Evolutionary conservation across 1,139 yeast species (phyloP), one percentile per base, ranked within the genome.

Genomic region (Yamadazyma diddensiae): DNA sequence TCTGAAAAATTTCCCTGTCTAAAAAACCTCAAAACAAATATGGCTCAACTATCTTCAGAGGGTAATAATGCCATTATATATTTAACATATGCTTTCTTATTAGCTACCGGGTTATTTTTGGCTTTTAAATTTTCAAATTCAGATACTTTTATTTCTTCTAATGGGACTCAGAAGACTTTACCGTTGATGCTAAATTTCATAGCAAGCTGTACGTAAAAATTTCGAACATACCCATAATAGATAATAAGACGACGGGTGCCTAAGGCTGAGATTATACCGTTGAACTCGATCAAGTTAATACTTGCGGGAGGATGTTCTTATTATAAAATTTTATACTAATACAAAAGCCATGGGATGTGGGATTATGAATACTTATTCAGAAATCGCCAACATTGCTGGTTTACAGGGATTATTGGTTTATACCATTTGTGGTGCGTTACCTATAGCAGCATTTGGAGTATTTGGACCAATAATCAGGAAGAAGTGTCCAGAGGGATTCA

Each of bases 311-410:
- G 81, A 82, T 65, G 59, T 43, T 45, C 42, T 43, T 36, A 35
- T 38, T 39, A 39, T 44, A 38, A 47, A 6, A 5, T 45, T 42
- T 43, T n/a, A 23, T 43, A 39, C 43, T 46, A 39, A 44, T 37
- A 12, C n/a, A 31, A 10, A 52, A 83, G 94, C 88, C 34, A 73
- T 87, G 80, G 97, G 97, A 33, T 83, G 90, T 59, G 97, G 97
- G 56, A 77, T 88, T 36, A 60, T 90, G 28, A 75, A 94, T 10
- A 84, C 96, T 0, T 90, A 85, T 49, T 79, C 95, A 1, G 82
- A 88, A 58, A 84, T 90, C 41, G 94, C 94, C 2, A 87, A 87
- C 41, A 64, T 79, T 36, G 77, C 94, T 0, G 97, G 97, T 23
- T 68, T 90, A 28, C 95, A 88, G 47, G 97, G 97, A 2, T 65